These are phyloP conservation scores for Entomortierella chlamydospora DNA, from an alignment of 192 early-diverging fungal genomes.

Conservation along the genomic window DNA sequence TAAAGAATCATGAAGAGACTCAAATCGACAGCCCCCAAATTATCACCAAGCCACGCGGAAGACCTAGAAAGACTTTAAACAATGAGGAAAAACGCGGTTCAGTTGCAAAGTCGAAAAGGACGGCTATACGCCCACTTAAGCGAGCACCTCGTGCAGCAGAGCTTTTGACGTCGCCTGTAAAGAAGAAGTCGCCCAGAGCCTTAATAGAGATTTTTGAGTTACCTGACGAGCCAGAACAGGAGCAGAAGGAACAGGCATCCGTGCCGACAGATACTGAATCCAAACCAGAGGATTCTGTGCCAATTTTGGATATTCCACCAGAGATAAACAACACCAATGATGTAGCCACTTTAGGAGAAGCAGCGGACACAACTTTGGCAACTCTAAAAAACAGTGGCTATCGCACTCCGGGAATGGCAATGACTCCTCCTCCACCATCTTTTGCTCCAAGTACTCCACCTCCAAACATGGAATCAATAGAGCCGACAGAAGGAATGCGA, in stretches of 20 bases:
- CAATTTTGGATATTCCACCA: not conserved
- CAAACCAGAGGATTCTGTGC: not conserved
- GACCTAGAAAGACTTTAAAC: not conserved
- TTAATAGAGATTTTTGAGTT: constrained; percentile 28
- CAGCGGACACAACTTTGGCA: not conserved
- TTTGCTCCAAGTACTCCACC: not conserved
- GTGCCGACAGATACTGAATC: not conserved
- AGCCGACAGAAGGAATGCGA: not conserved
- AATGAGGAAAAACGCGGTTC: not conserved
- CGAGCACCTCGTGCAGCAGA: not conserved
- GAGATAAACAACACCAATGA: not conserved
- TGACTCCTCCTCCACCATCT: not conserved
- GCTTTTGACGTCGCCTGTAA: not conserved
- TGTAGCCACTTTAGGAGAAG: not conserved
- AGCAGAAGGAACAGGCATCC: not conserved
- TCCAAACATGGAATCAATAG: not conserved
- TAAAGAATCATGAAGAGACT: not conserved
- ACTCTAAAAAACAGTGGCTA: too few species aligned
- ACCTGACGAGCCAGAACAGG: constrained; percentile 1
- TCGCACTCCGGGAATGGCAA: too few species aligned
- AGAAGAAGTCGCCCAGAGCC: constrained; percentile 10
- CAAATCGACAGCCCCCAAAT: not conserved
- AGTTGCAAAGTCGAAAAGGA: not conserved
- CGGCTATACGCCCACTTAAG: not conserved
- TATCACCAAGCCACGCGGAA: not conserved